phyloP scores from a whole-genome alignment of 139 green algal species.

The Ulvella scutata region DNA sequence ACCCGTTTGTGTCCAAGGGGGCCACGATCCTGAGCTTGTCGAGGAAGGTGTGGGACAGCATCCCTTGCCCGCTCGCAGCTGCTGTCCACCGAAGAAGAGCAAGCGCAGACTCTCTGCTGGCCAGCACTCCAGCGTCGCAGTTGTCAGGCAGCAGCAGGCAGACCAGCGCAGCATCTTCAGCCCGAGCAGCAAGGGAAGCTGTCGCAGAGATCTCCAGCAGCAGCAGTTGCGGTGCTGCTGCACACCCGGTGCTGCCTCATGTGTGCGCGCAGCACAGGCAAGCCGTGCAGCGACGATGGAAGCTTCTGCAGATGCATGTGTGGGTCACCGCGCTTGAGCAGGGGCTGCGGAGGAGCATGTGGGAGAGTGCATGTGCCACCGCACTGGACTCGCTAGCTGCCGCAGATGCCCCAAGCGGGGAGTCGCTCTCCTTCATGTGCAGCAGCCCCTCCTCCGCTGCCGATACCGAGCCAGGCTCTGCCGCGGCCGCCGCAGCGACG shows the following conservation, averaged over 20 bases:
- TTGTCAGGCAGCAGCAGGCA: not conserved
- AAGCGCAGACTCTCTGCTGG: not conserved
- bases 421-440: too few species aligned
- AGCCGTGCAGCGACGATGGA: not conserved
- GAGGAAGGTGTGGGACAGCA: too few species aligned
- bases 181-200: not conserved
- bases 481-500: too few species aligned
- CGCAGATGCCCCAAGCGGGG: too few species aligned
- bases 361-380: not conserved
- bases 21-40: too few species aligned
- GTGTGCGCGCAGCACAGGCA: not conserved
- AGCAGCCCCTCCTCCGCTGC: too few species aligned
- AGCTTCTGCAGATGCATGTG: not conserved
- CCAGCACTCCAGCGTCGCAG: too few species aligned
- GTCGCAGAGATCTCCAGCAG: not conserved
- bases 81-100: too few species aligned
- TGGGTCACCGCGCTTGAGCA: not conserved
- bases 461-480: too few species aligned
- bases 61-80: too few species aligned
- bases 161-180: not conserved
- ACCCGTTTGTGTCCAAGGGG: not conserved
- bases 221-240: not conserved
- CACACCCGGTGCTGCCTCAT: not conserved
- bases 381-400: not conserved
- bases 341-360: not conserved